phyloP scores from a whole-genome alignment of 2,329 filamentous ascomycete genomes.

The Gaeumannomyces tritici region DNA sequence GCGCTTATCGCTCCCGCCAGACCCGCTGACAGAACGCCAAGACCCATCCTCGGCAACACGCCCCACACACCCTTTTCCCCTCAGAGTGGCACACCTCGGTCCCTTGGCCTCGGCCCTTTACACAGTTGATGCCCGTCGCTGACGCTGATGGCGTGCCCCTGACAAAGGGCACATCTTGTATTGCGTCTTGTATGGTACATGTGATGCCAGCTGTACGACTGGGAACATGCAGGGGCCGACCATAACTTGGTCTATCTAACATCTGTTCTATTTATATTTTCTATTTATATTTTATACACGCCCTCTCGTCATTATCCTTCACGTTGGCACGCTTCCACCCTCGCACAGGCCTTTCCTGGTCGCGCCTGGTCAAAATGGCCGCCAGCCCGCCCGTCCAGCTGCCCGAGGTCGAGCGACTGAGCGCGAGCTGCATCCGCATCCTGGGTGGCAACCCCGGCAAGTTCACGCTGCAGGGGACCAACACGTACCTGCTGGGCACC shows the following conservation, averaged over 20 bases:
- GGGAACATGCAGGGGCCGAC: background rate
- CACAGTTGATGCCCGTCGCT: background rate
- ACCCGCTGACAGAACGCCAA: background rate
- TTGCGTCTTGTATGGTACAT: background rate
- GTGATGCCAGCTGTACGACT: background rate
- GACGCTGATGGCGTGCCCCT: background rate
- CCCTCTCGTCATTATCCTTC: too few relatives aligned
- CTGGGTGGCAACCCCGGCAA: slow-evolving; percentile 88
- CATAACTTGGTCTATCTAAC: too few relatives aligned
- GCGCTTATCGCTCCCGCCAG: slow-evolving; percentile 6
- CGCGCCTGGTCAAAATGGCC: background rate
- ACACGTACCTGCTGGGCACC: slow-evolving; percentile 85
- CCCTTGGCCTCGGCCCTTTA: too few relatives aligned
- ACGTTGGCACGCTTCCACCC: background rate
- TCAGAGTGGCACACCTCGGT: background rate
- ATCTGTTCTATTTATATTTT: background rate
- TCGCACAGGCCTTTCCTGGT: too few relatives aligned
- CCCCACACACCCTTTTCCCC: background rate
- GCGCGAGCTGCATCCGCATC: slow-evolving; percentile 69
- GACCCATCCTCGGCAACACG: background rate
- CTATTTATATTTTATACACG: too few relatives aligned
- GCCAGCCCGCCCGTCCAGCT: slow-evolving; percentile 34
- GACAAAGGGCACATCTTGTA: too few relatives aligned
- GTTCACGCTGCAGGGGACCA: slow-evolving; percentile 69
- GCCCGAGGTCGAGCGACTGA: slow-evolving; percentile 67